Percentiles rank a stretch among this genome's conserved stretches.
Evolutionary conservation across 495 filamentous ascomycete genomes (phyloP).

Genomic region (Talaromyces liani): DNA sequence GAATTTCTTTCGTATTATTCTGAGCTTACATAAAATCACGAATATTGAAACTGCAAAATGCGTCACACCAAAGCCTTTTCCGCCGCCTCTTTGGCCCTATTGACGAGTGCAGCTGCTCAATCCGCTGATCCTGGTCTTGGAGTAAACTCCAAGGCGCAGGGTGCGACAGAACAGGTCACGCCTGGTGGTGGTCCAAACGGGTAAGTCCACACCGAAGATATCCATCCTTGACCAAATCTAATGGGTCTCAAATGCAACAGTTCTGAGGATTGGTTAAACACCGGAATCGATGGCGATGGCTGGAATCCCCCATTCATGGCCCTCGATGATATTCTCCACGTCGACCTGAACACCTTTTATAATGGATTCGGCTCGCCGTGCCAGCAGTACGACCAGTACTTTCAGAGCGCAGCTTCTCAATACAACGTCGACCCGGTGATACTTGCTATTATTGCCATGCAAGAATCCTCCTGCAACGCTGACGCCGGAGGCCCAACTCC

Average conservation of each 20-base stretch:
- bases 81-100: conserved; percentile 10
- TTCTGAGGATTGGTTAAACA: conserved; percentile 29
- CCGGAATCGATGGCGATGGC: conserved; percentile 20
- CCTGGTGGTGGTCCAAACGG: conserved; percentile 21
- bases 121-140: conserved; percentile 21
- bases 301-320: conserved; percentile 26
- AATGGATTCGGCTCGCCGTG: conserved; percentile 18
- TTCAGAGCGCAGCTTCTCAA: conserved; percentile 21
- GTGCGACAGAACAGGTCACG: conserved; percentile 22
- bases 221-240: background rate
- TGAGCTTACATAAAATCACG: background rate
- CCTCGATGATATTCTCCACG: conserved; percentile 20
- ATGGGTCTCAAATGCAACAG: conserved; percentile 6
- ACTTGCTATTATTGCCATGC: conserved; percentile 28
- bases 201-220: conserved; percentile 8
- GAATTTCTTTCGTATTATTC: background rate
- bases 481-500: conserved; percentile 24
- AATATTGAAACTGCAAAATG: background rate
- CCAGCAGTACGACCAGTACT: conserved; percentile 23
- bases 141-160: conserved; percentile 20
- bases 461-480: conserved; percentile 29
- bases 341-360: conserved; percentile 21
- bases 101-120: conserved; percentile 13
- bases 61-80: conserved; percentile 7
- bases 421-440: conserved; percentile 26